Base-by-base conservation (phyloP, 1,284 basidiomycete species). In the Cutaneotrichosporon sp. region DNA sequence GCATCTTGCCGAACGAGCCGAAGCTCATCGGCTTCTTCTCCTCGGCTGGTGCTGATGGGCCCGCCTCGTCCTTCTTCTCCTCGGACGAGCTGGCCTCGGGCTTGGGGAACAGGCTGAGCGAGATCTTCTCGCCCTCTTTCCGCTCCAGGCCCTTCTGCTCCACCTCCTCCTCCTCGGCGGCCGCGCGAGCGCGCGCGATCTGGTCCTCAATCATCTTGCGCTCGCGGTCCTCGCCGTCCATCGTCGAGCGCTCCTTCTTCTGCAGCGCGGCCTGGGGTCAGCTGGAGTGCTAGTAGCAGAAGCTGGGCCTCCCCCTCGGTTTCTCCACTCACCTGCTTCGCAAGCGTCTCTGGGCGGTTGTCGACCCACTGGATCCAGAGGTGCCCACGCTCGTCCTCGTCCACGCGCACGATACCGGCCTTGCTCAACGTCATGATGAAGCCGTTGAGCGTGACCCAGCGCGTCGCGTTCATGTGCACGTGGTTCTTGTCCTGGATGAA, bases 361-460 rank as follows among this genome's bases (percentile, higher is more conserved):
- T 99, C 97, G 63, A 99, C 90, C 95, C 97, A 99, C 45, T 89
- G 87, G 69, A 99, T 85, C 80, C 92, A 98, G 87, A 92, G 94
- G 11, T 46, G 25, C 3, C 95, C 95, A 81, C 97, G 94, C 80
- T 98, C 95, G 54, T 92, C 97, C 81, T 99, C 95, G 75, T 99
- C 95, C 24, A 97, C 97, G 67, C 90, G 86, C 4, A 89, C 91
- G 52, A 97, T 84, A 38, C 97, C 95, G 8, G 86, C 84, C 50
- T 93, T 85, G 3, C 97, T 95, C 31, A 99, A 84, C 72, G 95
- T 87, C 79, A 95, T 94, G 72, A 87, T 84, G 71, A 99, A 99
- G 73, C 97, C 95, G 13, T 91, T 91, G 64, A 99, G 84, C 11
- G 95, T 97, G 25, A 97, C 91, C 95, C 97, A 99, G 64, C 92